Conservation (phyloP, 768 basidiomycete genomes). For the Butyriboletus loyo region DNA sequence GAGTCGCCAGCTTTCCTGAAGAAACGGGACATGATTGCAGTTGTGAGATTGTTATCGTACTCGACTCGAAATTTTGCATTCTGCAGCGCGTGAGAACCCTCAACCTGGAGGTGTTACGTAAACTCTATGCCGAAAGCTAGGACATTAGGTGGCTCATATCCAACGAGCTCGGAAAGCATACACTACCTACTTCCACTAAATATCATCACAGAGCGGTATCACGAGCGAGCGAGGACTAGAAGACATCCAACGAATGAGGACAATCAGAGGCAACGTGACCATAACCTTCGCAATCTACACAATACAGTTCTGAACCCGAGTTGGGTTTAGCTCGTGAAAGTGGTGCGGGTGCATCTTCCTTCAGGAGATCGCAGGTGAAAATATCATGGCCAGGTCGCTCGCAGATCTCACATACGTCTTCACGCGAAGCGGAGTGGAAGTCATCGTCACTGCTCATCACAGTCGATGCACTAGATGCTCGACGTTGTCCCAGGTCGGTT, state of each 20-base stretch:
- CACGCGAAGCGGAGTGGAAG: slow-evolving; percentile 21
- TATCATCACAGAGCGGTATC: slow-evolving; percentile 3
- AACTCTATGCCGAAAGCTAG: too few species aligned
- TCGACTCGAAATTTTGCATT: slow-evolving; percentile 16
- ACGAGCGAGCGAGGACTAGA: slow-evolving; percentile 41
- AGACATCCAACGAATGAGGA: slow-evolving; percentile 84
- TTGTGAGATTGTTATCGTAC: slow-evolving; percentile 25
- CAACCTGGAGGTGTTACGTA: slow-evolving; percentile 13
- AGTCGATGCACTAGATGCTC: slow-evolving; percentile 20
- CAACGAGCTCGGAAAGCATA: slow-evolving; percentile 16
- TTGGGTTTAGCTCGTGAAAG: slow-evolving; percentile 16
- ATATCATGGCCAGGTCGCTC: slow-evolving; percentile 84
- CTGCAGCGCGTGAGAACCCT: slow-evolving; percentile 14
- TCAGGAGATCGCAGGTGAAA: slow-evolving; percentile 76
- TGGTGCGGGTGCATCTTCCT: slow-evolving; percentile 44
- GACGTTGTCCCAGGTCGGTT: slow-evolving; percentile 27
- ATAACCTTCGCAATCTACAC: slow-evolving; percentile 80
- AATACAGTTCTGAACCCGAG: slow-evolving; percentile 47
- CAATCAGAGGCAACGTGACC: slow-evolving; percentile 78
- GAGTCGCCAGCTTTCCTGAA: slow-evolving; percentile 85
- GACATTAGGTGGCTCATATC: slow-evolving; percentile 5
- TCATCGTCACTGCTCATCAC: slow-evolving; percentile 25
- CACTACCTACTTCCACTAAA: slow-evolving; percentile 18
- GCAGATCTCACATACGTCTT: slow-evolving; percentile 79
- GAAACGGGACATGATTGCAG: slow-evolving; percentile 73